These are phyloP conservation scores for Ettlia oleoabundans DNA, from an alignment of 139 green algal genomes.

Conservation along the genomic window DNA sequence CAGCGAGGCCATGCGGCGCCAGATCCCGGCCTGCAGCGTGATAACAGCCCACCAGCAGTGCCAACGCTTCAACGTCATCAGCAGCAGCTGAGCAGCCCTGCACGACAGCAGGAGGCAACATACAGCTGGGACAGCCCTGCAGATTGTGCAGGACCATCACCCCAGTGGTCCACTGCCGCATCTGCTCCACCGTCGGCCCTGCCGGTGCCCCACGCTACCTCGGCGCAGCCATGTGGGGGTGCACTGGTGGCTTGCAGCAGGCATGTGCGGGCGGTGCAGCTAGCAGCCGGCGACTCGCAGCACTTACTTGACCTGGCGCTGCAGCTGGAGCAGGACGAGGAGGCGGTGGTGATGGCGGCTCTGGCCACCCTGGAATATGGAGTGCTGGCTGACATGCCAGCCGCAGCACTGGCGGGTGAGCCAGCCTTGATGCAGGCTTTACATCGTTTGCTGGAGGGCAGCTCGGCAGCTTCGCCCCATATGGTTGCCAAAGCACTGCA, in stretches of 20 bases:
- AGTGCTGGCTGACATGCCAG: constrained; percentile 2
- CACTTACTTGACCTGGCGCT: not conserved
- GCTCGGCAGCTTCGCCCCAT: not conserved
- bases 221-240: not conserved
- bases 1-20: too few relatives aligned
- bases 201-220: too few relatives aligned
- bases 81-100: too few relatives aligned
- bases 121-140: too few relatives aligned
- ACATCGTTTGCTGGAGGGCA: not conserved
- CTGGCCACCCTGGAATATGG: not conserved
- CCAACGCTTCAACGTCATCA: too few relatives aligned
- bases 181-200: too few relatives aligned
- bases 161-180: too few relatives aligned
- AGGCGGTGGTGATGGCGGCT: not conserved
- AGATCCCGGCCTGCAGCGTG: too few relatives aligned
- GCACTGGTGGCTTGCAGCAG: not conserved
- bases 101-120: too few relatives aligned
- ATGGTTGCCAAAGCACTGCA: not conserved
- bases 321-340: not conserved
- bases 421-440: not conserved
- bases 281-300: not conserved
- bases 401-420: not conserved
- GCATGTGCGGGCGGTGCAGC: not conserved
- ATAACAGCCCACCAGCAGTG: too few relatives aligned
- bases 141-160: too few relatives aligned